Percentiles rank a stretch among this genome's conserved stretches.
Evolutionary conservation across 2,329 filamentous ascomycete species (phyloP).

Genomic region (Talaromyces sp.): DNA sequence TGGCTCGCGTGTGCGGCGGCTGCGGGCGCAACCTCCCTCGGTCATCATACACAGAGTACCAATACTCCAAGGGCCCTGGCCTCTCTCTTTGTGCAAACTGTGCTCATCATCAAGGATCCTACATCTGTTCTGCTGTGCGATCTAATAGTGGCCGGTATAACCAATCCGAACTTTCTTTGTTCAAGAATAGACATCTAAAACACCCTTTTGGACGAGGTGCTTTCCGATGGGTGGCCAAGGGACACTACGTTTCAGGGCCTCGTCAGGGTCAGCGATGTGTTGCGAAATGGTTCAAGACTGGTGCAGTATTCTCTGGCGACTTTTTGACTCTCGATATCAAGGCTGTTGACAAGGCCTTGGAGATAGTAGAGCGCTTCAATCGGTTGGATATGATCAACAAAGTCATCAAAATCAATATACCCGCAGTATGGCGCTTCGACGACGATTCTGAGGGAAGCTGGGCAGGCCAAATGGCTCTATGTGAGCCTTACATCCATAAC

Average conservation of each 20-base stretch:
- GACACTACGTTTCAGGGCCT: neutral
- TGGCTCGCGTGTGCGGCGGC: neutral
- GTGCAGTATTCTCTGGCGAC: neutral
- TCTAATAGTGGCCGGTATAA: slow-evolving; percentile 7
- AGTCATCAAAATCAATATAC: slow-evolving; percentile 8
- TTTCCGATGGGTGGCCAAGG: slow-evolving; percentile 14
- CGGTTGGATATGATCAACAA: neutral
- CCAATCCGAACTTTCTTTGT: neutral
- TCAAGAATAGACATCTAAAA: neutral
- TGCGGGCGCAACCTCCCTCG: neutral
- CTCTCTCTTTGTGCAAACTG: neutral
- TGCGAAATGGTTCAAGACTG: slow-evolving; percentile 6
- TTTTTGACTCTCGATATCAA: slow-evolving; percentile 6
- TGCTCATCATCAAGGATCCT: neutral
- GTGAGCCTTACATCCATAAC: slow-evolving; percentile 3
- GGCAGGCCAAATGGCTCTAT: neutral
- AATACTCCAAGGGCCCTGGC: neutral
- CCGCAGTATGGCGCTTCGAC: neutral
- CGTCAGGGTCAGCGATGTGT: slow-evolving; percentile 1
- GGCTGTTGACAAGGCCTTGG: slow-evolving; percentile 9
- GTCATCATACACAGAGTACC: slow-evolving; percentile 3
- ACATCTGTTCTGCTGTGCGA: neutral
- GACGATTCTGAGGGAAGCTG: neutral
- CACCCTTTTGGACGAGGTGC: neutral
- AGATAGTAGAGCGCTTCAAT: slow-evolving; percentile 5